Percentiles rank a stretch among this genome's conserved stretches.
phyloP scores from a whole-genome alignment of 2,329 filamentous ascomycete genomes.

The Penicillium freii region DNA sequence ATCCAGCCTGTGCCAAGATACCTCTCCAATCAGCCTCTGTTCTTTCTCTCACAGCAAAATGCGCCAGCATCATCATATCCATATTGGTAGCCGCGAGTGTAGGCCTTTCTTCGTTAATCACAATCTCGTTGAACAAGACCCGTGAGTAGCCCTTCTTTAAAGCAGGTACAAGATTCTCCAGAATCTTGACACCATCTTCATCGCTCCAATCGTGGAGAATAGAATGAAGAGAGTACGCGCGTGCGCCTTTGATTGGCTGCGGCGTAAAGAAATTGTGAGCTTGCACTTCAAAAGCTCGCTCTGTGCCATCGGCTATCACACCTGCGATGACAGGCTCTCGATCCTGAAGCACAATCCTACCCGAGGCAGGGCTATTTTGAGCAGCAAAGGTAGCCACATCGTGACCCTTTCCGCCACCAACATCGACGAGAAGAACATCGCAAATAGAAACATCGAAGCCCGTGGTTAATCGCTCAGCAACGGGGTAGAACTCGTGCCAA shows the following conservation, averaged over 20 bases:
- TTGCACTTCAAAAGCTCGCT: slow-evolving; percentile 13
- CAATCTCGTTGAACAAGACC: slow-evolving; percentile 25
- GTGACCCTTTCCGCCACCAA: slow-evolving; percentile 25
- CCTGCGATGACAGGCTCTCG: slow-evolving; percentile 16
- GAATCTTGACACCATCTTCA: slow-evolving; percentile 19
- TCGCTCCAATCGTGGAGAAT: slow-evolving; percentile 29
- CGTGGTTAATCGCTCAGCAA: slow-evolving; percentile 19
- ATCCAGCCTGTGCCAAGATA: slow-evolving; percentile 14
- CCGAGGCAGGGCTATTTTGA: neutral
- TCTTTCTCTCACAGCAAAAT: slow-evolving; percentile 21
- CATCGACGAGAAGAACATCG: slow-evolving; percentile 24
- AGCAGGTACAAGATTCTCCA: slow-evolving; percentile 22
- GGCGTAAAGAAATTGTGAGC: slow-evolving; percentile 21
- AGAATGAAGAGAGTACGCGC: slow-evolving; percentile 28
- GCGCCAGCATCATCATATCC: slow-evolving; percentile 28
- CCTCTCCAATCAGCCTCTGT: slow-evolving; percentile 19
- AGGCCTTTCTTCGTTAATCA: slow-evolving; percentile 19
- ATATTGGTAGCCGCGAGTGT: slow-evolving; percentile 22
- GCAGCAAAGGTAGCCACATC: slow-evolving; percentile 16
- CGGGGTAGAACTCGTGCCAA: slow-evolving; percentile 34
- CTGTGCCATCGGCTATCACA: neutral
- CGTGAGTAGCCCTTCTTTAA: slow-evolving; percentile 21
- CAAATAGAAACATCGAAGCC: slow-evolving; percentile 12
- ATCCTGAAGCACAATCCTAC: slow-evolving; percentile 14
- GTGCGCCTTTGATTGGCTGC: slow-evolving; percentile 23